Base-by-base conservation (phyloP, 371 early-diverging fungal species). In the Massospora cicadina region DNA sequence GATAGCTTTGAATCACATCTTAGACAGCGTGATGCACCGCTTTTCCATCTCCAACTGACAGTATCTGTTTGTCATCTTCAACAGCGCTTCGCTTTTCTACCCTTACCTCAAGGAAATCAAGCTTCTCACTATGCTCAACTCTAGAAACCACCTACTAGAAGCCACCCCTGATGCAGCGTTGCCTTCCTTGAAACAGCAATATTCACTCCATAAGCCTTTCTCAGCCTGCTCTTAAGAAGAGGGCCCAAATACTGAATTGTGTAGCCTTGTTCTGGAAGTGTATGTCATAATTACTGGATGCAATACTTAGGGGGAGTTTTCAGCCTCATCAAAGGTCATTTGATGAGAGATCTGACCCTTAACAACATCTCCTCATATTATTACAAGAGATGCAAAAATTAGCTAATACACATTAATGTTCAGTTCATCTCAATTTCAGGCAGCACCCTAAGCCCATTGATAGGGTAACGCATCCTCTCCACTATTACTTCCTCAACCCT, bases 1-100 rank as follows among this genome's bases (percentile, higher is more conserved):
- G 17, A 73, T 80, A 33, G 90, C 89, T 0, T 71, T 84, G 17
- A 83, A 76, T 60, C 74, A 74, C 21, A 73, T 88, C 12, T 69
- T 80, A 25, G 72, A 76, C 13, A 70, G 74, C 27, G 73, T 81
- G 0, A 71, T 90, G 13, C 72, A 77, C 21, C 78, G 80, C 0
- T 79, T 89, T 29, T 74, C 80, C 25, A 84, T 91, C 17, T 74
- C 77, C 32, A 91, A 91, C 68, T 75, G 89, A 25, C 81, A 81
- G 27, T 78, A 85, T 65, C 80, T 85, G 77, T 85, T 84, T 68
- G 88, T 88, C 0, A 78, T 79, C 58, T 77, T 77, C 23, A 75
- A 78, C 21, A 71, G 78, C 60, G 68, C 72, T 61, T 69, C 71
- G 0, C 79, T 84, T 0, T 79, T 81, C n/a, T 87, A 87, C 64